Conservation (phyloP, 2,329 filamentous ascomycete genomes). For the Bisporella sp. region DNA sequence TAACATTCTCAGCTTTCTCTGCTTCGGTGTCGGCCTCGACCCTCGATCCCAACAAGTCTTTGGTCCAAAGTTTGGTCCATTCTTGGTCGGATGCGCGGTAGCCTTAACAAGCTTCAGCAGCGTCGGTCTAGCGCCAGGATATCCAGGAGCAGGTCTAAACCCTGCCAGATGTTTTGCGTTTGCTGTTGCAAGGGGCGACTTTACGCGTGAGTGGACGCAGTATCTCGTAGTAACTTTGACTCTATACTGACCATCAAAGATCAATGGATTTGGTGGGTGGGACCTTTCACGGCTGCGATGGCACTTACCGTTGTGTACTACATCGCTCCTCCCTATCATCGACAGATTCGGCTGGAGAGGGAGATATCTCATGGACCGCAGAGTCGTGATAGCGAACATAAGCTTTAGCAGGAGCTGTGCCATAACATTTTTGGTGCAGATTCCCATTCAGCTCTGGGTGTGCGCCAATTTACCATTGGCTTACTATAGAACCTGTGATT, state of each 20-base stretch:
- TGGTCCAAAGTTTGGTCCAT: conserved; percentile 41
- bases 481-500: too few relatives aligned
- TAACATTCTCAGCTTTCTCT: conserved; percentile 30
- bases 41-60: conserved; percentile 42
- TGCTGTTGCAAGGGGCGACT: conserved; percentile 30
- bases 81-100: conserved; percentile 38
- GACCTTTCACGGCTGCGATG: conserved; percentile 11
- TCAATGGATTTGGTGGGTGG: conserved; percentile 34
- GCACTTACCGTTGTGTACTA: too few relatives aligned
- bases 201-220: conserved; percentile 1
- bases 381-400: too few relatives aligned
- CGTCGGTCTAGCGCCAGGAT: conserved; percentile 29
- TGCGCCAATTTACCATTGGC: too few relatives aligned
- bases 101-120: conserved; percentile 32
- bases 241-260: conserved; percentile 12
- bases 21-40: conserved; percentile 47
- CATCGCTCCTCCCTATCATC: too few relatives aligned
- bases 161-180: conserved; percentile 31
- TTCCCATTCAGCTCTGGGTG: too few relatives aligned
- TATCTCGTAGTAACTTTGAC: background rate
- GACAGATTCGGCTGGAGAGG: too few relatives aligned
- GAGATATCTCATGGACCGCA: too few relatives aligned
- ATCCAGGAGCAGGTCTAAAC: conserved; percentile 33
- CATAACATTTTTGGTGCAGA: too few relatives aligned
- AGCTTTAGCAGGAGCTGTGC: too few relatives aligned